These are phyloP conservation scores for apple (Malus domestica) DNA, from an alignment of 306 rosid genomes.

Conservation along the genomic window DNA sequence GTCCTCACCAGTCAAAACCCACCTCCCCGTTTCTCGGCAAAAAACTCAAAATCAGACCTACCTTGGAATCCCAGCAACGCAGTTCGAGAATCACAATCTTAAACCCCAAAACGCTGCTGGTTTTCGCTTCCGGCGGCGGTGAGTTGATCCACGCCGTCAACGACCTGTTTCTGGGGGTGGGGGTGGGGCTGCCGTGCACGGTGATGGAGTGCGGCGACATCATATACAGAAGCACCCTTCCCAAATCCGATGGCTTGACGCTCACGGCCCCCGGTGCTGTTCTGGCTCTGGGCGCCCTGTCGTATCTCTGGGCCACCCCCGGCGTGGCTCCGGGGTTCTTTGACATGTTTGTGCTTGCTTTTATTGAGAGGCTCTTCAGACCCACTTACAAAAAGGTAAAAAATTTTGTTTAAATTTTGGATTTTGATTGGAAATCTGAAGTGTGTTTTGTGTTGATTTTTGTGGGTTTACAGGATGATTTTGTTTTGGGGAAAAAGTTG, in stretches of 20 bases:
- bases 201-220: constrained; percentile 97
- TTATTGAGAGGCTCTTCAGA: constrained; percentile 68
- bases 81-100: constrained; percentile 19
- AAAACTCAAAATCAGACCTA: constrained; percentile 34
- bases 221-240: constrained; percentile 86
- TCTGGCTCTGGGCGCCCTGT: constrained; percentile 65
- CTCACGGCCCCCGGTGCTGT: constrained; percentile 66
- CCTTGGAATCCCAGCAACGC: background rate
- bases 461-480: constrained; percentile 59
- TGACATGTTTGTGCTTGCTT: constrained; percentile 97
- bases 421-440: background rate
- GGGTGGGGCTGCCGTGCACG: constrained; percentile 85
- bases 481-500: constrained; percentile 82
- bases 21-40: constrained; percentile 57
- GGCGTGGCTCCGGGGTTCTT: constrained; percentile 96
- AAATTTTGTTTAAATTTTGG: background rate
- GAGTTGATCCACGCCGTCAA: constrained; percentile 51
- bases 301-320: constrained; percentile 95
- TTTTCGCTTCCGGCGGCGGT: constrained; percentile 35
- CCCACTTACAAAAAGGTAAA: constrained; percentile 68
- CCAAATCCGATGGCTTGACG: constrained; percentile 60
- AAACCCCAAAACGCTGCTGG: constrained; percentile 23
- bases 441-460: constrained; percentile 12
- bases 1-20: constrained; percentile 33
- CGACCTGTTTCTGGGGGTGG: constrained; percentile 68